Evolutionary conservation across 306 rosid genomes (phyloP).

Genomic region (Mimosa bimucronata): DNA sequence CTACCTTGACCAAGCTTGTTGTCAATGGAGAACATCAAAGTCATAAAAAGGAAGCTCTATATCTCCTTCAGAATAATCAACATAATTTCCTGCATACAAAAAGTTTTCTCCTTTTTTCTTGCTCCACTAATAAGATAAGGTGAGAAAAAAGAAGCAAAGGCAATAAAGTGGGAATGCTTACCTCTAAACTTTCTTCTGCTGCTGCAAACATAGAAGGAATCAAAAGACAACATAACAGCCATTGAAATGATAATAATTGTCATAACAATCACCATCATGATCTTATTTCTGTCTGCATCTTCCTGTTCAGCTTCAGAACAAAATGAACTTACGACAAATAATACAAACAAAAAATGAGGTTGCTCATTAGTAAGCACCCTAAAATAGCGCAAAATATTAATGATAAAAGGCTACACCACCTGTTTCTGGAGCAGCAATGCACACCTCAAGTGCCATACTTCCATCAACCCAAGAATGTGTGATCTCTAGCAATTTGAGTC

Average conservation of each 20-base stretch:
- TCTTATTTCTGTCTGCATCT: neutral
- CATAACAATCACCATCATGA: neutral
- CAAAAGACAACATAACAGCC: neutral
- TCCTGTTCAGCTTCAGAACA: neutral
- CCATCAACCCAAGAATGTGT: constrained; percentile 42
- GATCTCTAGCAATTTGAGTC: constrained; percentile 50
- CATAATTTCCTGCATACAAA: too few relatives aligned
- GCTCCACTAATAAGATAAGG: too few relatives aligned
- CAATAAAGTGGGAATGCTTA: neutral
- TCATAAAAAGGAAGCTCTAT: too few relatives aligned
- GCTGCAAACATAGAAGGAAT: neutral
- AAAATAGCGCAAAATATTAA: too few relatives aligned
- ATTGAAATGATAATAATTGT: neutral
- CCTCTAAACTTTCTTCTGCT: neutral
- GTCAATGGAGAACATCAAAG: too few relatives aligned
- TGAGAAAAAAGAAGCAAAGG: too few relatives aligned
- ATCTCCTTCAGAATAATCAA: too few relatives aligned
- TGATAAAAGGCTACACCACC: neutral
- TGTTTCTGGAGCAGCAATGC: constrained; percentile 38
- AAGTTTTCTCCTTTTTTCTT: too few relatives aligned
- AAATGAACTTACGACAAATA: too few relatives aligned
- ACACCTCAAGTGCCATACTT: constrained; percentile 44
- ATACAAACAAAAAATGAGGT: too few relatives aligned
- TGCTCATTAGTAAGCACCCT: too few relatives aligned
- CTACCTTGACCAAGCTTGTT: too few relatives aligned